phyloP scores from a whole-genome alignment of 257 asterid species.

The Solanum corneliomulleri region DNA sequence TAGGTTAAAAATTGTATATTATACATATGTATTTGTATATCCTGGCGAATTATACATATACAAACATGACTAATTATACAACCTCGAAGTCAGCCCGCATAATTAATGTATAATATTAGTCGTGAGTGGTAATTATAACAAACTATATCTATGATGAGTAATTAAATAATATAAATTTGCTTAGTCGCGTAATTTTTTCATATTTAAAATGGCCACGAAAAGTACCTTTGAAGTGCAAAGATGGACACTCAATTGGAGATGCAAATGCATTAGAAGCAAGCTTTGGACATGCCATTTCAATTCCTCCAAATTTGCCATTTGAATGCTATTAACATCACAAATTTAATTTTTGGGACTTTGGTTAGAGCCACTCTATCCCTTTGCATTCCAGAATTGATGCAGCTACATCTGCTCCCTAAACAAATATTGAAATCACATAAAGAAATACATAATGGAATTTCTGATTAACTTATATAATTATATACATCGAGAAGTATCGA shows the following conservation, averaged over 20 bases:
- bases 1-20: no score
- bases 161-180: no score
- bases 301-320: background rate
- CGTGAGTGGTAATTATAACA: accelerated
- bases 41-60: no score
- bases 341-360: background rate
- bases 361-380: background rate
- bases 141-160: no score
- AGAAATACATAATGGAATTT: background rate
- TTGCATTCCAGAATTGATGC: no score
- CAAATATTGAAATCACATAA: no score
- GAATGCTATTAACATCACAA: background rate
- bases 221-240: background rate
- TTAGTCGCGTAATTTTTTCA: accelerated
- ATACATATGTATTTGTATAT: no score
- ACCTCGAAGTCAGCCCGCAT: no score
- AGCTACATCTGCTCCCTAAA: no score
- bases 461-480: no score
- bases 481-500: background rate
- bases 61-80: no score
- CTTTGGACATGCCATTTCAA: background rate
- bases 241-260: background rate
- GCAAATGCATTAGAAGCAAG: background rate
- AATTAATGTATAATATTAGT: no score
- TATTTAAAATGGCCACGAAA: background rate